phyloP scores from a whole-genome alignment of 305 asterid species.

The Salvia sclarea region DNA sequence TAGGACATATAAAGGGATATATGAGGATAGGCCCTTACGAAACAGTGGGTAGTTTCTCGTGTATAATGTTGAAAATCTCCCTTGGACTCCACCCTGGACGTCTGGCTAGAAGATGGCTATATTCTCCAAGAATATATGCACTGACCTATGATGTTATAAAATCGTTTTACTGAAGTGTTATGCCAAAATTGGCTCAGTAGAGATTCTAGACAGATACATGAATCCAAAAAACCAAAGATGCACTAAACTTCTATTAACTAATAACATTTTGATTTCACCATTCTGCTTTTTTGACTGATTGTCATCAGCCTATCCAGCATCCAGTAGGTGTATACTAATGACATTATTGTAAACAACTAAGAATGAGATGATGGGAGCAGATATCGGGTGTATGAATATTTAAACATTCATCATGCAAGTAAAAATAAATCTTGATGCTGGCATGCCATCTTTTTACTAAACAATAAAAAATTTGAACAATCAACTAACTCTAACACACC shows the following conservation, averaged over 20 bases:
- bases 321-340: slow-evolving; percentile 13
- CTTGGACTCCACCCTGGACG: slow-evolving; percentile 90
- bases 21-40: slow-evolving; percentile 61
- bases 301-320: slow-evolving; percentile 21
- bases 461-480: slow-evolving; percentile 18
- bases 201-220: slow-evolving; percentile 14
- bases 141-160: slow-evolving; percentile 62
- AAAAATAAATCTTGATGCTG: slow-evolving; percentile 13
- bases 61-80: slow-evolving; percentile 82
- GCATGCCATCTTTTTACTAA: slow-evolving; percentile 17
- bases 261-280: slow-evolving; percentile 19
- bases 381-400: slow-evolving; percentile 10
- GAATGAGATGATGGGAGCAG: slow-evolving; percentile 18
- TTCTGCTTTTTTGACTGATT: neutral
- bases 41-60: slow-evolving; percentile 97
- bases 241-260: slow-evolving; percentile 6
- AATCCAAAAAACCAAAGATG: slow-evolving; percentile 27
- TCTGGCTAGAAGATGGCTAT: slow-evolving; percentile 92
- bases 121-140: slow-evolving; percentile 98
- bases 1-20: slow-evolving; percentile 28
- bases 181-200: neutral
- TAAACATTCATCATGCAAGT: slow-evolving; percentile 27
- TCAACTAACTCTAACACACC: slow-evolving; percentile 36
- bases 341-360: slow-evolving; percentile 2
- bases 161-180: slow-evolving; percentile 16